Conservation (phyloP, 1,284 basidiomycete genomes). For the Singerocomus rubriflavus region DNA sequence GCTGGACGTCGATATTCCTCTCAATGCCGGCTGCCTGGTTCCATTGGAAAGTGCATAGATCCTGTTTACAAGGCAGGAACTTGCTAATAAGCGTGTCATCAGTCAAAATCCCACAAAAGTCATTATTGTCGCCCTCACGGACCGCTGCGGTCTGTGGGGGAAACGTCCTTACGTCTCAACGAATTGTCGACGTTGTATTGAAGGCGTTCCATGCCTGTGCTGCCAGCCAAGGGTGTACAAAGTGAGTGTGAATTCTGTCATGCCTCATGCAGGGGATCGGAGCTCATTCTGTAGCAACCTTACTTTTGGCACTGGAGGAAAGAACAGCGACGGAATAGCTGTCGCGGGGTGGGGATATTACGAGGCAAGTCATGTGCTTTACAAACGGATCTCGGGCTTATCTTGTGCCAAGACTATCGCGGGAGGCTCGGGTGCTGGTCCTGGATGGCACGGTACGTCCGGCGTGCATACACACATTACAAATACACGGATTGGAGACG, state of each 20-base stretch:
- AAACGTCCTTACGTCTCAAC: constrained; percentile 89
- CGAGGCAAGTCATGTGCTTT: constrained; percentile 51
- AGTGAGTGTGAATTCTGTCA: constrained; percentile 45
- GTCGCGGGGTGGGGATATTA: constrained; percentile 93
- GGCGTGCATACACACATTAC: constrained; percentile 92
- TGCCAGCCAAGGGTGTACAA: constrained; percentile 92
- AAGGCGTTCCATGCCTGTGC: constrained; percentile 92
- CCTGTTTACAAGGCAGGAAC: not conserved
- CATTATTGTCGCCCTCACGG: constrained; percentile 77
- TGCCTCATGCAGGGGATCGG: not conserved
- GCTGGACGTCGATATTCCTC: constrained; percentile 88
- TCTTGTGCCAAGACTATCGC: constrained; percentile 72
- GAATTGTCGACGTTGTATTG: constrained; percentile 93
- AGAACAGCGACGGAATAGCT: constrained; percentile 74
- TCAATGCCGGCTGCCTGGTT: constrained; percentile 91
- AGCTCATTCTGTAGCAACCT: constrained; percentile 60
- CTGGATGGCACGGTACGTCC: constrained; percentile 86
- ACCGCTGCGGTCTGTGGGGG: constrained; percentile 92
- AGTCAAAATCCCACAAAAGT: constrained; percentile 82
- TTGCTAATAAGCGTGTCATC: constrained; percentile 15
- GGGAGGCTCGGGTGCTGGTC: constrained; percentile 91
- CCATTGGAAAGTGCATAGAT: constrained; percentile 62
- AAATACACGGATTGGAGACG: constrained; percentile 90
- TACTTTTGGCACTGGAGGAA: constrained; percentile 89
- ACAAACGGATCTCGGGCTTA: not conserved